Percentiles rank a stretch among this genome's conserved stretches.
Evolutionary conservation across 768 basidiomycete species (phyloP).

Genomic region (Auricularia sp.): DNA sequence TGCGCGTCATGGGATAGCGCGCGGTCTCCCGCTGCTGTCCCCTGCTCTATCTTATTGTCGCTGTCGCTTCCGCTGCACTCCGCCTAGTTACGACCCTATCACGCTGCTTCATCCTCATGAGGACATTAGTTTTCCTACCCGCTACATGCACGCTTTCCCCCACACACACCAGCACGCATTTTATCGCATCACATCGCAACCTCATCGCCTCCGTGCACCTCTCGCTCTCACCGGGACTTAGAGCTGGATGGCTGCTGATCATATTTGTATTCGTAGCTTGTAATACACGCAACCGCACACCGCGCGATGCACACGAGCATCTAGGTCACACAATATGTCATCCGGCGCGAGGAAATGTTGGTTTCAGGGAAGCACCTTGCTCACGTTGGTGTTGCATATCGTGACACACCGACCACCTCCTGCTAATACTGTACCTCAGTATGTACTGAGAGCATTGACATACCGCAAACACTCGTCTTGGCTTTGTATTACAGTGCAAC

Average conservation of each 20-base stretch:
- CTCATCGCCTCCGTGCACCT: not conserved
- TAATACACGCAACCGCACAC: not conserved
- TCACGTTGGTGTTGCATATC: too few species aligned
- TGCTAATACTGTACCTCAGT: too few species aligned
- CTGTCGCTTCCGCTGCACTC: not conserved
- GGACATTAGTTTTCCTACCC: too few species aligned
- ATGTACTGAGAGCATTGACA: too few species aligned
- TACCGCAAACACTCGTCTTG: too few species aligned
- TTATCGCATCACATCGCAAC: not conserved
- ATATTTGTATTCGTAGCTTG: not conserved
- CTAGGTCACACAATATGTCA: too few species aligned
- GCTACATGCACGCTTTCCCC: not conserved
- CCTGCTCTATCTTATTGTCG: not conserved
- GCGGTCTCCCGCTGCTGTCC: not conserved
- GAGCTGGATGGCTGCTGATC: not conserved
- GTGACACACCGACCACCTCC: too few species aligned
- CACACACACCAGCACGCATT: not conserved
- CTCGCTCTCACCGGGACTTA: not conserved
- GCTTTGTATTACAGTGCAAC: too few species aligned
- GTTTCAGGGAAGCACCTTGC: too few species aligned
- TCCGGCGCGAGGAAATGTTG: too few species aligned
- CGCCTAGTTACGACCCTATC: too few species aligned
- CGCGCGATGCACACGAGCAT: not conserved
- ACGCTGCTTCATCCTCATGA: too few species aligned
- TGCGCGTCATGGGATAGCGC: not conserved